Evolutionary conservation across 257 asterid genomes (phyloP).

Genomic region (Solanum pennellii): DNA sequence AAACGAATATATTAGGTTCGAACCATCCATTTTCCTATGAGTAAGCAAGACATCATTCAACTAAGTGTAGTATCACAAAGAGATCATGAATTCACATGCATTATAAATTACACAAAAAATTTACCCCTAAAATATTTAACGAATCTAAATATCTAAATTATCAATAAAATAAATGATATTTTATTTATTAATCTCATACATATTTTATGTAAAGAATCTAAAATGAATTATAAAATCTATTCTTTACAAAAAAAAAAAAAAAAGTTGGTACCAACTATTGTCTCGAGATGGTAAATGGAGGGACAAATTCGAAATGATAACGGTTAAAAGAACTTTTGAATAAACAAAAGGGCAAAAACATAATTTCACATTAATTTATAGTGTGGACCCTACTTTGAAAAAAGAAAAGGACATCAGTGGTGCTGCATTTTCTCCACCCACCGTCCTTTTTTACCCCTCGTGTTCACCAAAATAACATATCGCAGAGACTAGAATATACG

Average conservation of each 20-base stretch:
- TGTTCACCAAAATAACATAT: constrained; percentile 4
- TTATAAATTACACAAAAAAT: no score
- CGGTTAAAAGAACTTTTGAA: constrained; percentile 3
- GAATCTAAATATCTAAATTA: neutral
- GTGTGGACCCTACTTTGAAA: neutral
- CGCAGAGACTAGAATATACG: neutral
- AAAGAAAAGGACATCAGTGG: neutral
- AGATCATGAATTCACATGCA: neutral
- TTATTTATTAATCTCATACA: neutral
- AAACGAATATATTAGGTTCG: neutral
- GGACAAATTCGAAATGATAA: constrained; percentile 5
- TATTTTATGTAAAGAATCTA: neutral
- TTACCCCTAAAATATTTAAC: neutral
- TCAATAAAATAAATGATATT: neutral
- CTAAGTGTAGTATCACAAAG: neutral
- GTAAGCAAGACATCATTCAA: neutral
- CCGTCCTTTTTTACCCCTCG: constrained; percentile 30
- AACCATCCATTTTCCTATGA: neutral
- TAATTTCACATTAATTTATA: neutral
- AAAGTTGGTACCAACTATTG: neutral
- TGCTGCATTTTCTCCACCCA: constrained; percentile 1
- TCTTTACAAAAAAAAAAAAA: neutral
- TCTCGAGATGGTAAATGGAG: neutral
- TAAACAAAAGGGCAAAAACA: constrained; percentile 7
- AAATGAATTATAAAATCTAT: neutral